These are phyloP conservation scores for Fusarium sp. DNA, from an alignment of 2,329 filamentous ascomycete genomes.

Conservation along the genomic window DNA sequence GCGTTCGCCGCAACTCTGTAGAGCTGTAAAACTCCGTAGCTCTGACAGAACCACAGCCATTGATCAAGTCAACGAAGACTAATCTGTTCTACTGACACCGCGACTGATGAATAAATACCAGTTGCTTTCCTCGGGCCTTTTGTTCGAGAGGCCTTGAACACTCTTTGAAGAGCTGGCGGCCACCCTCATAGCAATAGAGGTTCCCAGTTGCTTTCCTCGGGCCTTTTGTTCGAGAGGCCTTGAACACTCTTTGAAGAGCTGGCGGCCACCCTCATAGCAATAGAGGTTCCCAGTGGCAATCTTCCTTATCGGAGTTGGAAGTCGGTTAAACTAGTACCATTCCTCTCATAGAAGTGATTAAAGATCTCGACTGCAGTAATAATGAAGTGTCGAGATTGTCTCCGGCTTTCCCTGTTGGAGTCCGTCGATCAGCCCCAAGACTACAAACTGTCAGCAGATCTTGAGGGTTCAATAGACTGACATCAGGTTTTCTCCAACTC, in stretches of 20 bases:
- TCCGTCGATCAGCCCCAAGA: not conserved
- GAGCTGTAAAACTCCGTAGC: not conserved
- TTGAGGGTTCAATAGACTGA: not conserved
- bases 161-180: not conserved
- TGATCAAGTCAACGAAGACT: not conserved
- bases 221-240: not conserved
- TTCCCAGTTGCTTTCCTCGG: not conserved
- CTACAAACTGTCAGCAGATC: not conserved
- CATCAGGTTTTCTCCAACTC: rapidly evolving
- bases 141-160: not conserved
- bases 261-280: not conserved
- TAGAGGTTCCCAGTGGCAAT: not conserved
- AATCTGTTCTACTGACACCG: not conserved
- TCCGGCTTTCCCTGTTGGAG: not conserved
- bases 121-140: not conserved
- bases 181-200: not conserved
- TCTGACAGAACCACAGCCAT: not conserved
- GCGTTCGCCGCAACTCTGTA: not conserved
- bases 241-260: not conserved
- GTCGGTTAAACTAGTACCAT: not conserved
- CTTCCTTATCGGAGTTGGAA: not conserved
- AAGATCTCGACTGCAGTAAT: too few relatives aligned
- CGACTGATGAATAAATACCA: too few relatives aligned
- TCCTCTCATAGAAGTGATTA: too few relatives aligned
- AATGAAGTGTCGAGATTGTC: not conserved